Evolutionary conservation across 2,329 filamentous ascomycete genomes (phyloP).

Genomic region (Penicillium griseofulvum): DNA sequence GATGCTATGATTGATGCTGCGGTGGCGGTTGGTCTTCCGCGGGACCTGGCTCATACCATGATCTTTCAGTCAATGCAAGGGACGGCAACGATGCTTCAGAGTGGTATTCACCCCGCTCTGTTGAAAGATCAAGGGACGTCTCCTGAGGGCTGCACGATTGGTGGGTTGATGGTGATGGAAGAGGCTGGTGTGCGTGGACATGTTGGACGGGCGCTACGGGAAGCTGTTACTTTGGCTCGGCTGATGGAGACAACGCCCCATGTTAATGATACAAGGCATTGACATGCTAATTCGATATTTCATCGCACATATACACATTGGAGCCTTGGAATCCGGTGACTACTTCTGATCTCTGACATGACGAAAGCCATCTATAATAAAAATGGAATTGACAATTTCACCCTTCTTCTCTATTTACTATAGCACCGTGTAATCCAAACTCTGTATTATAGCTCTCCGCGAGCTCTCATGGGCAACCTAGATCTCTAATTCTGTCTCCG

Average conservation of each 20-base stretch:
- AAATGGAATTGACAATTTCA: background rate
- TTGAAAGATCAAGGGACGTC: slow-evolving; percentile 61
- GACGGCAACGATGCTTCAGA: slow-evolving; percentile 57
- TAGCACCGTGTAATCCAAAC: slow-evolving; percentile 48
- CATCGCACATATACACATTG: no score
- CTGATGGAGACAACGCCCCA: slow-evolving; percentile 44
- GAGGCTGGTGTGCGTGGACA: slow-evolving; percentile 56
- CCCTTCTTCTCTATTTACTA: background rate
- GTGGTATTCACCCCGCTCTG: slow-evolving; percentile 59
- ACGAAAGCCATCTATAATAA: background rate
- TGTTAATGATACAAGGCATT: slow-evolving; percentile 27
- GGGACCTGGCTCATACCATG: slow-evolving; percentile 60
- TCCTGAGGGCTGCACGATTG: slow-evolving; percentile 63
- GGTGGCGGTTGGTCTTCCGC: slow-evolving; percentile 61
- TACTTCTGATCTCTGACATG: background rate
- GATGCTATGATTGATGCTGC: slow-evolving; percentile 62
- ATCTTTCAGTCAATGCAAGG: slow-evolving; percentile 62
- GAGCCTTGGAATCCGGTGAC: background rate
- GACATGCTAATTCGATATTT: background rate
- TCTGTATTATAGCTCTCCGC: background rate
- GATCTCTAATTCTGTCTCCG: no score
- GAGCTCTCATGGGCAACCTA: no score
- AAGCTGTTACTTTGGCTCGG: slow-evolving; percentile 59
- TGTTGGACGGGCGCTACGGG: slow-evolving; percentile 56
- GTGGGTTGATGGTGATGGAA: slow-evolving; percentile 59